These are phyloP conservation scores for Cladophialophora chaetospira DNA, from an alignment of 2,329 filamentous ascomycete species.

Conservation along the genomic window DNA sequence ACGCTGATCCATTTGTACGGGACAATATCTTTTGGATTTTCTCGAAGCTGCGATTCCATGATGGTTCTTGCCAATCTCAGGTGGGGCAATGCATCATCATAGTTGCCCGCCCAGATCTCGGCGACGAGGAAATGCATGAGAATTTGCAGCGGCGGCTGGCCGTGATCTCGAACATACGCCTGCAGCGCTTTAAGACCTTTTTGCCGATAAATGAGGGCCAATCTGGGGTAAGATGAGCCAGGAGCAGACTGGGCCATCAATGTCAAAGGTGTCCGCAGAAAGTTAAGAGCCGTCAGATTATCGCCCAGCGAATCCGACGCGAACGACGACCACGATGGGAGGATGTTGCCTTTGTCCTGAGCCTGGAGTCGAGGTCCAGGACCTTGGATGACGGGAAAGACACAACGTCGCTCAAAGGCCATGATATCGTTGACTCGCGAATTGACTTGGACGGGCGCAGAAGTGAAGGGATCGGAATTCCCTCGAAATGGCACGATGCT, in stretches of 20 bases:
- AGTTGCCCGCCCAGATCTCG: conserved; percentile 1
- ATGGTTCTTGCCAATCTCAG: conserved; percentile 1
- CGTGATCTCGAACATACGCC: background rate
- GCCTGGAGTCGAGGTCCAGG: background rate
- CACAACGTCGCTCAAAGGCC: conserved; percentile 1
- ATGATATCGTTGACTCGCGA: conserved; percentile 4
- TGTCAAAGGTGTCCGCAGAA: conserved; percentile 1
- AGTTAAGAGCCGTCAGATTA: background rate
- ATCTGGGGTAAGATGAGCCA: background rate
- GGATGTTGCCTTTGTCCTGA: conserved; percentile 2
- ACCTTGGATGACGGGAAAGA: conserved; percentile 7
- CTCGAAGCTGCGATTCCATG: conserved; percentile 2
- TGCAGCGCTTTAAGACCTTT: background rate
- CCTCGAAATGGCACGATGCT: conserved; percentile 2
- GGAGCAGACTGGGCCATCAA: conserved; percentile 1
- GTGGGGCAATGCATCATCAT: conserved; percentile 2
- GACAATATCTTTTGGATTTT: background rate
- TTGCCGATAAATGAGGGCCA: background rate
- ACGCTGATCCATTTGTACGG: conserved; percentile 9
- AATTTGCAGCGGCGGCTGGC: conserved; percentile 1
- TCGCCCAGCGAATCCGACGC: conserved; percentile 3
- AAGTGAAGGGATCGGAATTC: background rate
- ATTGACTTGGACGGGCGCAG: background rate
- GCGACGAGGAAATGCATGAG: conserved; percentile 5
- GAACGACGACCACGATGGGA: conserved; percentile 5